Conservation (phyloP, 352 stramenopile genomes). For the Aphanomyces invadans region DNA sequence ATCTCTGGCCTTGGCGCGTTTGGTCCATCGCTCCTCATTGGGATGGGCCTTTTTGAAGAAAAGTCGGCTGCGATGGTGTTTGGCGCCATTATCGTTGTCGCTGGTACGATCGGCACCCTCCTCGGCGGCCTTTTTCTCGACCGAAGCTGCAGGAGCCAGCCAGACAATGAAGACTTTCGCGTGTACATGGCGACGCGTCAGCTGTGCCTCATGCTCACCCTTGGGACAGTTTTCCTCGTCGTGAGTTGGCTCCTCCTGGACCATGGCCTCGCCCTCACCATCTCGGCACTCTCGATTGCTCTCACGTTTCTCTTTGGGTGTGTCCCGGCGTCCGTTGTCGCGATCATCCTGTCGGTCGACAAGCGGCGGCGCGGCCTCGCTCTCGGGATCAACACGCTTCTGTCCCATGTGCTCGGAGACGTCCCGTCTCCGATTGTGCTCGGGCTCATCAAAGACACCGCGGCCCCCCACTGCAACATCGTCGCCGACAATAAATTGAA, state of each 20-base stretch:
- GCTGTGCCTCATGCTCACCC: slow-evolving; percentile 60
- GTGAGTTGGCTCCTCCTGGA: slow-evolving; percentile 49
- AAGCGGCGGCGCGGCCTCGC: slow-evolving; percentile 84
- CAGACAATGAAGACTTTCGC: slow-evolving; percentile 35
- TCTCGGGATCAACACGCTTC: slow-evolving; percentile 86
- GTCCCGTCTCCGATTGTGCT: slow-evolving; percentile 91
- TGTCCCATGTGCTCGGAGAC: slow-evolving; percentile 91
- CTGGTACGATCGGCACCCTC: slow-evolving; percentile 82
- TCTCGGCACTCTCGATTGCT: slow-evolving; percentile 56
- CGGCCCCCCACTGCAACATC: slow-evolving; percentile 81
- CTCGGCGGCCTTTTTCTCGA: slow-evolving; percentile 78
- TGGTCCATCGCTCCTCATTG: slow-evolving; percentile 82
- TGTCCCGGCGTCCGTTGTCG: slow-evolving; percentile 69
- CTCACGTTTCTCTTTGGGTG: slow-evolving; percentile 32
- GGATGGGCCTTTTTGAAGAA: slow-evolving; percentile 82
- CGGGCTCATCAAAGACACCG: slow-evolving; percentile 87
- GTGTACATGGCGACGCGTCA: slow-evolving; percentile 48
- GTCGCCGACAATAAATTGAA: slow-evolving; percentile 58
- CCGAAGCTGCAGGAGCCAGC: slow-evolving; percentile 34
- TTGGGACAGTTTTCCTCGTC: slow-evolving; percentile 31
- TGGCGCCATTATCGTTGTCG: slow-evolving; percentile 68
- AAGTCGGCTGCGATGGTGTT: slow-evolving; percentile 81
- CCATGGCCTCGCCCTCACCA: slow-evolving; percentile 42
- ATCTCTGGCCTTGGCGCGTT: slow-evolving; percentile 82
- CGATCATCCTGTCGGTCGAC: slow-evolving; percentile 86